These are phyloP conservation scores for Rhododendron molle DNA, from an alignment of 148 eudicot genomes.

Conservation along the genomic window DNA sequence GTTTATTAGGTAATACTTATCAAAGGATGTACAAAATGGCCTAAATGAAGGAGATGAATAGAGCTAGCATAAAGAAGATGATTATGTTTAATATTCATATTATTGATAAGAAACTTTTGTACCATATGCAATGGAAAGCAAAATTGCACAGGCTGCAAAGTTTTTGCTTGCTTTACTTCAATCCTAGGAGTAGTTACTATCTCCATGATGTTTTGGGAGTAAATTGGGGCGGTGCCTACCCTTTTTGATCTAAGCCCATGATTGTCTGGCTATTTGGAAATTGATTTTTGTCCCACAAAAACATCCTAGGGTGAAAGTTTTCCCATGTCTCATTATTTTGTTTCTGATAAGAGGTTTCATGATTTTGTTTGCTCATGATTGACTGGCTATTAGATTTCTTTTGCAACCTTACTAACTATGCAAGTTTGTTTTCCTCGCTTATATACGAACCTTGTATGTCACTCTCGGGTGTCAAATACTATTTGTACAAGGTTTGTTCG, in stretches of 20 bases:
- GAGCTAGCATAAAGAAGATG: not conserved
- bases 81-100: not conserved
- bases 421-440: not conserved
- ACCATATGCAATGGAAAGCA: not conserved
- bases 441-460: not conserved
- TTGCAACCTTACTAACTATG: not conserved
- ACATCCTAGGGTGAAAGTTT: not conserved
- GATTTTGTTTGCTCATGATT: conserved; percentile 5
- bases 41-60: not conserved
- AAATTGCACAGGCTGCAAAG: not conserved
- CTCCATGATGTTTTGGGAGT: not conserved
- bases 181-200: not conserved
- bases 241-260: not conserved
- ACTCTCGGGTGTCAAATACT: not conserved
- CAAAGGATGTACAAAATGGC: not conserved
- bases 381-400: too few relatives aligned
- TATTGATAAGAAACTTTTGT: not conserved
- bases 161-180: not conserved
- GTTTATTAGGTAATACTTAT: not conserved
- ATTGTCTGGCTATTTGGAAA: conserved; percentile 1
- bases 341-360: conserved; percentile 12
- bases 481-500: accelerated
- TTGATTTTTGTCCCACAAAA: conserved; percentile 17
- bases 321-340: not conserved
- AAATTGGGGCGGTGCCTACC: not conserved